Conservation (phyloP, 2,329 filamentous ascomycete species). For the Coccinonectria pachysandricola region DNA sequence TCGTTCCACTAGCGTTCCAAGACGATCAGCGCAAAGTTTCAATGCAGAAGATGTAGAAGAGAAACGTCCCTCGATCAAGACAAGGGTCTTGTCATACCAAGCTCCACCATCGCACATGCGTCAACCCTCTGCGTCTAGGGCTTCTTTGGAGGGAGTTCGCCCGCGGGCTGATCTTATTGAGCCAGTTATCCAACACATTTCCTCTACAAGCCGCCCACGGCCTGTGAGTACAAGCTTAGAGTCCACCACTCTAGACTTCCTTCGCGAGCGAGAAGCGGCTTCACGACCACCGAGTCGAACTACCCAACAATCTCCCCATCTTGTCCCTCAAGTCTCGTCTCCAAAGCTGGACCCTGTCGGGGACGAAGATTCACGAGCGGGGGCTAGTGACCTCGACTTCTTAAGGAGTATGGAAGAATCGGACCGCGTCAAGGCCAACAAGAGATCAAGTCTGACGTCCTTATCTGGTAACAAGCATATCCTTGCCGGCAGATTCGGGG, state of each 20-base stretch:
- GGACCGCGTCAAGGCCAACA: constrained; percentile 42
- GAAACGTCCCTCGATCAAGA: constrained; percentile 6
- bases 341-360: constrained; percentile 29
- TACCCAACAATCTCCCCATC: constrained; percentile 11
- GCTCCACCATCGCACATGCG: constrained; percentile 16
- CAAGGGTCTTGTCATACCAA: constrained; percentile 17
- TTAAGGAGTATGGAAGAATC: constrained; percentile 64
- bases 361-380: constrained; percentile 12
- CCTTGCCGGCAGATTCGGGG: constrained; percentile 80
- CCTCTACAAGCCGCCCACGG: constrained; percentile 44
- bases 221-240: constrained; percentile 78
- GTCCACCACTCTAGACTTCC: constrained; percentile 64
- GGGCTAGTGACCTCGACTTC: constrained; percentile 70
- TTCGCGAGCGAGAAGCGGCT: constrained; percentile 63
- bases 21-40: constrained; percentile 12
- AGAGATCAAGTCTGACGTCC: constrained; percentile 64
- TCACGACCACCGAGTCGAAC: constrained; percentile 27
- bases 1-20: constrained; percentile 19
- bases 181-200: constrained; percentile 11
- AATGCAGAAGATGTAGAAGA: constrained; percentile 13
- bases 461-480: constrained; percentile 69
- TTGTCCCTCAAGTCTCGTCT: constrained; percentile 25
- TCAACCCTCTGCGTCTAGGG: constrained; percentile 16
- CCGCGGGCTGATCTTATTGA: constrained; percentile 18
- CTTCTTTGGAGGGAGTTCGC: constrained; percentile 18